Evolutionary conservation across 148 eudicot species (phyloP).

Genomic region (Vaccinium macrocarpon): DNA sequence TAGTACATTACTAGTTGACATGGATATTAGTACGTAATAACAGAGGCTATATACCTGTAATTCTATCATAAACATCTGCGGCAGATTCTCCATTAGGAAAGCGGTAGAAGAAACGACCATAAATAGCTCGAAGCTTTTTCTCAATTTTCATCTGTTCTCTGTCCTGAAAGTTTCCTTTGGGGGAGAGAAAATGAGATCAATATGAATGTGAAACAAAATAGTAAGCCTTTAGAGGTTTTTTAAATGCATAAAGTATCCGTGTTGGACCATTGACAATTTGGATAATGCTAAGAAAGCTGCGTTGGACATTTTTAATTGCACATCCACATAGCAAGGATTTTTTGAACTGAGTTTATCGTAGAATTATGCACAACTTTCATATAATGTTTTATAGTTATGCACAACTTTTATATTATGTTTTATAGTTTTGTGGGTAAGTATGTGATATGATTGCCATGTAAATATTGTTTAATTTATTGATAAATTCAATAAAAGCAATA

Average conservation of each 20-base stretch:
- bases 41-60: constrained; percentile 35
- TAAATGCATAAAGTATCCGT: not conserved
- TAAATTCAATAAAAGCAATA: too few relatives aligned
- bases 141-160: constrained; percentile 45
- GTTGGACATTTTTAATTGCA: not conserved
- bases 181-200: not conserved
- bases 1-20: not conserved
- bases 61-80: constrained; percentile 58
- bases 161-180: constrained; percentile 52
- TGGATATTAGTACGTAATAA: not conserved
- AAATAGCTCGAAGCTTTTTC: constrained; percentile 33
- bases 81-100: constrained; percentile 61
- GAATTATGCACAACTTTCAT: not conserved
- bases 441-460: too few relatives aligned
- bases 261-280: not conserved
- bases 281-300: not conserved
- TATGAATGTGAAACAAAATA: not conserved
- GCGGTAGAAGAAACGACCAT: constrained; percentile 57
- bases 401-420: too few relatives aligned
- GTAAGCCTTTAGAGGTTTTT: not conserved
- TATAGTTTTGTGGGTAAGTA: too few relatives aligned
- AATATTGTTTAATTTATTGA: too few relatives aligned
- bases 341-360: not conserved
- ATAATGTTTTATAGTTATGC: too few relatives aligned
- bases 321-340: not conserved